Conservation (phyloP, 192 early-diverging fungal species). For the Dissophora ornata region DNA sequence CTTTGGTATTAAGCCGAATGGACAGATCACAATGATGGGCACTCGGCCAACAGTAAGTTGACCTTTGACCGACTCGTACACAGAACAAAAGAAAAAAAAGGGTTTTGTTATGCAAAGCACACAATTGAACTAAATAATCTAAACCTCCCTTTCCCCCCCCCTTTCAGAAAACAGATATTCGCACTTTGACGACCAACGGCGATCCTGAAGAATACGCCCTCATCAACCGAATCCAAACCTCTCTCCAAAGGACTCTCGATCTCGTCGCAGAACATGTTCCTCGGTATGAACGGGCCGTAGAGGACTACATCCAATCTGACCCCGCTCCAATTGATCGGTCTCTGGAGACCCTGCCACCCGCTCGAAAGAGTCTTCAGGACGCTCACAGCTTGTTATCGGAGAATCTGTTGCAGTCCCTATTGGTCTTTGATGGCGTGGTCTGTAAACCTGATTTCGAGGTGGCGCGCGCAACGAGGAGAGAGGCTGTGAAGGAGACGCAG, state of each 20-base stretch:
- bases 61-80: background rate
- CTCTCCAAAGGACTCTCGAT: slow-evolving; percentile 39
- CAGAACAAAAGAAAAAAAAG: too few relatives aligned
- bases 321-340: slow-evolving; percentile 48
- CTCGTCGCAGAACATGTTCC: slow-evolving; percentile 36
- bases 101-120: too few relatives aligned
- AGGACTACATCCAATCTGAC: slow-evolving; percentile 24
- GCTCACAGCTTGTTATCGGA: slow-evolving; percentile 73
- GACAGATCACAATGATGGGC: slow-evolving; percentile 82
- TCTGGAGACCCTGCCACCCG: slow-evolving; percentile 20
- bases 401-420: slow-evolving; percentile 77
- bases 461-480: slow-evolving; percentile 74
- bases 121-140: too few relatives aligned
- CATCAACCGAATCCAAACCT: slow-evolving; percentile 56
- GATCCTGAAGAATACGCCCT: slow-evolving; percentile 64
- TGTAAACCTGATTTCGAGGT: slow-evolving; percentile 75
- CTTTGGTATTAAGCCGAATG: slow-evolving; percentile 81
- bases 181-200: slow-evolving; percentile 54
- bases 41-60: slow-evolving; percentile 65
- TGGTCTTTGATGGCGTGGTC: slow-evolving; percentile 79
- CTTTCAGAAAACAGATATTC: slow-evolving; percentile 44
- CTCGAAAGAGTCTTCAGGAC: slow-evolving; percentile 64
- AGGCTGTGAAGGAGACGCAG: slow-evolving; percentile 79
- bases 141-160: background rate
- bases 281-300: slow-evolving; percentile 23